Conservation (phyloP, 495 filamentous ascomycete species). For the Darksidea phi region DNA sequence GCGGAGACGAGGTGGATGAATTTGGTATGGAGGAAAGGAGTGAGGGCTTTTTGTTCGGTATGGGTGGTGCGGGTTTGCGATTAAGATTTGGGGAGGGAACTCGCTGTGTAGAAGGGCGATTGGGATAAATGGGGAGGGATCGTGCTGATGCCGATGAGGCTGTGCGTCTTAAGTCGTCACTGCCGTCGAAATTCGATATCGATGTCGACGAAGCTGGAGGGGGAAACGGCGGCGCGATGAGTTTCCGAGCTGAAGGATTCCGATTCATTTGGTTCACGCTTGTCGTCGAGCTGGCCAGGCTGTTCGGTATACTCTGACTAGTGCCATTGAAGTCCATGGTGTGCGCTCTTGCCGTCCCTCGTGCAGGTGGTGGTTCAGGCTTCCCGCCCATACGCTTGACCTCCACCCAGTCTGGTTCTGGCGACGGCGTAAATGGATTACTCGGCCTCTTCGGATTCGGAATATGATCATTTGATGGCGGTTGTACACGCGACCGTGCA, state of each 20-base stretch:
- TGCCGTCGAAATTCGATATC: neutral
- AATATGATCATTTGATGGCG: constrained; percentile 58
- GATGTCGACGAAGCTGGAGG: constrained; percentile 15
- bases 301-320: neutral
- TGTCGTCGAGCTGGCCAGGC: neutral
- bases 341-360: constrained; percentile 14
- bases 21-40: constrained; percentile 33
- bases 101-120: constrained; percentile 4
- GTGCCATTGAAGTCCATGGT: constrained; percentile 19
- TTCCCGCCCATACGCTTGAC: constrained; percentile 39
- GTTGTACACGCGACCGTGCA: constrained; percentile 66
- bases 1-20: constrained; percentile 17
- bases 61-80: constrained; percentile 45
- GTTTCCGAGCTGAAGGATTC: constrained; percentile 17
- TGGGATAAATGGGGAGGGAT: constrained; percentile 10
- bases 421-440: constrained; percentile 73
- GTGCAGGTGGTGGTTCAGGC: constrained; percentile 22
- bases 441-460: constrained; percentile 70
- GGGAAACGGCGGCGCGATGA: constrained; percentile 18
- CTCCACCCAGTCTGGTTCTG: constrained; percentile 77
- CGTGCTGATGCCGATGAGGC: constrained; percentile 10
- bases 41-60: constrained; percentile 43
- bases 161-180: constrained; percentile 3
- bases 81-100: constrained; percentile 5
- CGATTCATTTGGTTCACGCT: constrained; percentile 5